Conservation (phyloP, 75 land plant species). For the Sequoia sempervirens region DNA sequence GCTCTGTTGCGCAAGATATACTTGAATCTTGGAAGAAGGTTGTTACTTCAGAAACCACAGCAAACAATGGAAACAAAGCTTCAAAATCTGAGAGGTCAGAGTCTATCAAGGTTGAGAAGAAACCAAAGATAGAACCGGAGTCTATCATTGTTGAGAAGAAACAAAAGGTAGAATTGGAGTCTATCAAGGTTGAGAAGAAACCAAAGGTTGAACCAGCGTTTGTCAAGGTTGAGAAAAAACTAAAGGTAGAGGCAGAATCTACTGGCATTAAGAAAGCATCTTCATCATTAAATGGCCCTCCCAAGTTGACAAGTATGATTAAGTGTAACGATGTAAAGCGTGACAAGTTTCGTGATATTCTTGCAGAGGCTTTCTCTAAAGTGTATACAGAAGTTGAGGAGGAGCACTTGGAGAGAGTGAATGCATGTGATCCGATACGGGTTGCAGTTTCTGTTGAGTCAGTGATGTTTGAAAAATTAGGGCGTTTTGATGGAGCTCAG, state of each 20-base stretch:
- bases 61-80: conserved; percentile 27
- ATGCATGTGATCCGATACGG: conserved; percentile 51
- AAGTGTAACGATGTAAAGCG: conserved; percentile 64
- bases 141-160: conserved; percentile 10
- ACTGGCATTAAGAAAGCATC: conserved; percentile 18
- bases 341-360: conserved; percentile 72
- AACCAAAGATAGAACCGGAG: neutral
- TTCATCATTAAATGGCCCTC: conserved; percentile 25
- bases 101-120: conserved; percentile 12
- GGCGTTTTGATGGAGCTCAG: conserved; percentile 56
- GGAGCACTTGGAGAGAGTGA: conserved; percentile 32
- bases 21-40: conserved; percentile 77
- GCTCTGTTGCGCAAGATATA: conserved; percentile 51
- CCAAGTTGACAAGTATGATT: conserved; percentile 46
- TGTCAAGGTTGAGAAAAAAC: conserved; percentile 30
- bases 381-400: conserved; percentile 43
- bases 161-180: conserved; percentile 11
- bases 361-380: conserved; percentile 65
- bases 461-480: conserved; percentile 65
- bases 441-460: conserved; percentile 83
- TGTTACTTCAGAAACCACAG: conserved; percentile 53
- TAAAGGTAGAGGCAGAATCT: conserved; percentile 16
- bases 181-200: conserved; percentile 15
- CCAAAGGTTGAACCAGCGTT: conserved; percentile 5
- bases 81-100: neutral